A percentile compares a stretch with the other conserved stretches of the same genome.
These are phyloP conservation scores for Phoenix dactylifera DNA, from an alignment of 176 grass and related monocot species.

Conservation along the genomic window DNA sequence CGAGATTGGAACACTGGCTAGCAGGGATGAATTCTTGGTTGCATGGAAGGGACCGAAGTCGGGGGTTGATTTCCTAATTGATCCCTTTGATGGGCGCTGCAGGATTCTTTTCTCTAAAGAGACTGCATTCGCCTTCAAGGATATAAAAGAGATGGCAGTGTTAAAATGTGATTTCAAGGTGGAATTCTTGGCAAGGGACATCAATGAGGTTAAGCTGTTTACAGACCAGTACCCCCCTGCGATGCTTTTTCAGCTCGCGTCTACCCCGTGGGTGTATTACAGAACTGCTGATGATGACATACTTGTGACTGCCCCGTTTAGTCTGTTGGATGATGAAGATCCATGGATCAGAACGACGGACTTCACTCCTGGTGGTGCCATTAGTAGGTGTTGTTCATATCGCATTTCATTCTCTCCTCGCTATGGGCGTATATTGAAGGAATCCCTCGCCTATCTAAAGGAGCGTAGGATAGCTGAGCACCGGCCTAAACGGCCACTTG, in stretches of 20 bases:
- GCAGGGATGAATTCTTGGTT: slow-evolving; percentile 31
- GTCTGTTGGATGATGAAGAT: slow-evolving; percentile 70
- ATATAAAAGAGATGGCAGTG: slow-evolving; percentile 15
- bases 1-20: slow-evolving; percentile 43
- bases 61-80: slow-evolving; percentile 50
- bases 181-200: slow-evolving; percentile 48
- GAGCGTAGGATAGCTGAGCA: slow-evolving; percentile 21
- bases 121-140: slow-evolving; percentile 43
- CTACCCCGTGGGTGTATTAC: slow-evolving; percentile 37
- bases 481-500: slow-evolving; percentile 7
- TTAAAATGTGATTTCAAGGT: slow-evolving; percentile 70
- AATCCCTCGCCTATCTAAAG: slow-evolving; percentile 38
- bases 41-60: slow-evolving; percentile 42
- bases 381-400: slow-evolving; percentile 53
- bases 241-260: slow-evolving; percentile 37
- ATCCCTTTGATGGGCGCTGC: slow-evolving; percentile 64
- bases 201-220: slow-evolving; percentile 34
- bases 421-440: slow-evolving; percentile 46
- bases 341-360: slow-evolving; percentile 77
- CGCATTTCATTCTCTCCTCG: slow-evolving; percentile 43
- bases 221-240: slow-evolving; percentile 19
- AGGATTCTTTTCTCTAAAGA: slow-evolving; percentile 49
- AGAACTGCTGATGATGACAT: slow-evolving; percentile 84
- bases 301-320: slow-evolving; percentile 39
- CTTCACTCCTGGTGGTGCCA: slow-evolving; percentile 47